Evolutionary conservation across 2,329 filamentous ascomycete genomes (phyloP).

Genomic region (Xenoacremonium recifei): DNA sequence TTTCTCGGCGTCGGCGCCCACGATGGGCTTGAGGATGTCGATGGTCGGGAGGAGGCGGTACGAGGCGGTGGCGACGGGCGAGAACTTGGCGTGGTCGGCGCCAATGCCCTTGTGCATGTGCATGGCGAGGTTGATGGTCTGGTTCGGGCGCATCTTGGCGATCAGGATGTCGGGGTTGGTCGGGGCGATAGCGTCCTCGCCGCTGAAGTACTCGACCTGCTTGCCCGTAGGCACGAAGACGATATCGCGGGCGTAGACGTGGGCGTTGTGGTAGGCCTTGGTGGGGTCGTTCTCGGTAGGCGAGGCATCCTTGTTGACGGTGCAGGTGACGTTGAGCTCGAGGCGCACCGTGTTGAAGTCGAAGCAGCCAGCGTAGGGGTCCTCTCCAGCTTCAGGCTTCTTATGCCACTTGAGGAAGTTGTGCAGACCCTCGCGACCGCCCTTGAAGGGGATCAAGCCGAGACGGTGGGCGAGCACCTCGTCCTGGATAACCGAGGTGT

Average conservation of each 20-base stretch:
- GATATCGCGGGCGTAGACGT: slow-evolving; percentile 77
- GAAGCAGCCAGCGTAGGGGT: slow-evolving; percentile 56
- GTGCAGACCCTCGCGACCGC: slow-evolving; percentile 69
- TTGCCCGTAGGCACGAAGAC: slow-evolving; percentile 73
- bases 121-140: slow-evolving; percentile 81
- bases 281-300: slow-evolving; percentile 75
- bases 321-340: slow-evolving; percentile 75
- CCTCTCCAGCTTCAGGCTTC: slow-evolving; percentile 64
- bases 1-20: slow-evolving; percentile 83
- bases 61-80: slow-evolving; percentile 88
- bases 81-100: slow-evolving; percentile 95
- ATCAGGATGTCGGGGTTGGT: slow-evolving; percentile 92
- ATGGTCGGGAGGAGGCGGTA: slow-evolving; percentile 92
- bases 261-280: slow-evolving; percentile 82
- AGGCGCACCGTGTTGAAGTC: slow-evolving; percentile 90
- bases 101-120: slow-evolving; percentile 96
- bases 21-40: slow-evolving; percentile 76
- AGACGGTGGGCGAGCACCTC: slow-evolving; percentile 91
- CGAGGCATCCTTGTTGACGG: slow-evolving; percentile 70
- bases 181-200: slow-evolving; percentile 66
- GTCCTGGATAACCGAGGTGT: slow-evolving; percentile 97
- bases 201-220: slow-evolving; percentile 68
- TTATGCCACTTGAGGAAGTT: slow-evolving; percentile 81
- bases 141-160: slow-evolving; percentile 88
- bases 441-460: slow-evolving; percentile 86